Base-by-base conservation (phyloP, 306 rosid genomes). In the cucumber (Cucumis sativus) region DNA sequence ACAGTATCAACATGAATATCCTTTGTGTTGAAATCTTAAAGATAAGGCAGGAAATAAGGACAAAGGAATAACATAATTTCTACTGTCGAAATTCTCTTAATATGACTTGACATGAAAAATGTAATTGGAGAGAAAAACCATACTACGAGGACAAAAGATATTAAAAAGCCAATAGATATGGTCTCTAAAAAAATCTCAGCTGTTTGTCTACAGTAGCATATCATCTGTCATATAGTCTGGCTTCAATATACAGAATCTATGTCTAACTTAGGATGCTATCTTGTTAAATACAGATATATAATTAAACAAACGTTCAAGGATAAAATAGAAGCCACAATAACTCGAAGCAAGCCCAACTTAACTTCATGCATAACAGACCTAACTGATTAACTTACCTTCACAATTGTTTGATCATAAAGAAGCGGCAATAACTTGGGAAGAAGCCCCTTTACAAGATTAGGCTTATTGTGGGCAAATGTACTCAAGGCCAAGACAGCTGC, bases 401-500 rank as follows among this genome's bases (percentile, higher is more conserved):
- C 97, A 65, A 91, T 81, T 51, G 99, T 96, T 83, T 96, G 97
- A 88, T 92, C 99, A 85, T 96, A 96, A 79, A 96, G 99, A 82
- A 96, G 98, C 18, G 99, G 99, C 83, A 96, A 78, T 82, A 96
- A 82, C 77, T 92, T 91, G 10, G 99, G 92, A 83, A 96, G 99
- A 83, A 96, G 97, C 43, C 96, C 98, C 87, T 92, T 96, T 80
- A 96, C 83, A 43, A 92, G 91, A 84, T 96, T 92, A 45, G 99
- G 98, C 84, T 96, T 96, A 80, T 96, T 92, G 93, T 96, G 99
- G 52, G 99, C 98, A 77, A 92, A 96, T 59, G 99, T 96, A 85
- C 96, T 96, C 78, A 96, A 84, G 66, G 97, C 98, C 97, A 96
- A 85, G 73, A 96, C 99, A 78, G 97, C 99, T 55, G 99, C 99